Evolutionary conservation across 371 early-diverging fungal species (phyloP).

Genomic region (Coemansia sp.): DNA sequence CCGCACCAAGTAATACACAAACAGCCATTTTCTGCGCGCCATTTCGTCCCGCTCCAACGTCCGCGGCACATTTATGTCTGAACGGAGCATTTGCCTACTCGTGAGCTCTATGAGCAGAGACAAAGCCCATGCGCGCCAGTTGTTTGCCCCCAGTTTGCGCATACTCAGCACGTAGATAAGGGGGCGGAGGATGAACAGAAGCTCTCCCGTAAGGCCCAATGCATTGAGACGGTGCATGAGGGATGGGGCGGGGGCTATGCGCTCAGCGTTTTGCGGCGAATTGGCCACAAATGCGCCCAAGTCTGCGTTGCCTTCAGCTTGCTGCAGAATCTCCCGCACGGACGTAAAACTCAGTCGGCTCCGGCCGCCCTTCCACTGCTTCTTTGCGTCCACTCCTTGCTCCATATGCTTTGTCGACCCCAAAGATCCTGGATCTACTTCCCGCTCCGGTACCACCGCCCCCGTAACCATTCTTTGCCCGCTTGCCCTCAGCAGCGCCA

Average conservation of each 20-base stretch:
- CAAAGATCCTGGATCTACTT: conserved; percentile 63
- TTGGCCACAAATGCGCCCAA: conserved; percentile 67
- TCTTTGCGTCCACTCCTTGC: neutral
- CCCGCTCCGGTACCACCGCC: conserved; percentile 69
- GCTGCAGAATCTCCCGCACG: conserved; percentile 55
- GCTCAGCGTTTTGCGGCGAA: conserved; percentile 64
- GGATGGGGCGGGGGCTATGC: conserved; percentile 52
- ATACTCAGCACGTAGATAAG: conserved; percentile 80
- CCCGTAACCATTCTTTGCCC: conserved; percentile 67
- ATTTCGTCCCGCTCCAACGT: conserved; percentile 79
- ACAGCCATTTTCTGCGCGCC: conserved; percentile 64
- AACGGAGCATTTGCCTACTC: conserved; percentile 53
- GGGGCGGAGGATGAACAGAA: conserved; percentile 81
- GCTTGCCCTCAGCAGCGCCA: conserved; percentile 62
- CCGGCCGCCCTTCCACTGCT: conserved; percentile 59
- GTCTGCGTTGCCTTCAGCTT: conserved; percentile 54
- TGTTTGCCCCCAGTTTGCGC: conserved; percentile 67
- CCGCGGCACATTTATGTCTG: conserved; percentile 31
- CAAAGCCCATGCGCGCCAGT: conserved; percentile 86
- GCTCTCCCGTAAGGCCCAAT: conserved; percentile 69
- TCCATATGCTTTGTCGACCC: conserved; percentile 24
- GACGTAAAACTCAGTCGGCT: conserved; percentile 55
- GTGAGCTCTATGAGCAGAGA: conserved; percentile 73
- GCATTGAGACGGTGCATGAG: conserved; percentile 64
- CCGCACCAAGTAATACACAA: conserved; percentile 81